Percentiles rank a stretch among this genome's conserved stretches.
Conservation (phyloP, 1,284 basidiomycete genomes). For the Ustilago vetiveriae region DNA sequence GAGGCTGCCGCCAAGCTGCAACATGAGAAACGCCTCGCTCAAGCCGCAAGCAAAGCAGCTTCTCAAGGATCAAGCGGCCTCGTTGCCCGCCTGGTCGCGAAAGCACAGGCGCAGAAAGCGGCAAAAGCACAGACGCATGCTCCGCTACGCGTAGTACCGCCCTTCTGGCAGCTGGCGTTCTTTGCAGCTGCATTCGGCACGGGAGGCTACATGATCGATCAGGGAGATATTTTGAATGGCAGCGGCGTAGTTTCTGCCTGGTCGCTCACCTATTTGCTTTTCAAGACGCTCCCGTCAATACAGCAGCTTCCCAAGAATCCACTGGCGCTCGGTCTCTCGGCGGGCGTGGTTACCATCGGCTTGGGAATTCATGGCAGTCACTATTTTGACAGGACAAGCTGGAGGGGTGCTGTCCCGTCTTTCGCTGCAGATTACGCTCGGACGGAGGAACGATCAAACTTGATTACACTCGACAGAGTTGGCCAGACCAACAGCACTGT, state of each 20-base stretch:
- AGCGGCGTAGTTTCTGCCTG: conserved; percentile 58
- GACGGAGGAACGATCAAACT: conserved; percentile 2
- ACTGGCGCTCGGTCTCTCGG: conserved; percentile 31
- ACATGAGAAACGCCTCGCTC: conserved; percentile 27
- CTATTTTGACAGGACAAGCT: conserved; percentile 61
- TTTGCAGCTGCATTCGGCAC: conserved; percentile 53
- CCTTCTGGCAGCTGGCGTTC: conserved; percentile 61
- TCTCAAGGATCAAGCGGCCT: conserved; percentile 14
- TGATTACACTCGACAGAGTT: conserved; percentile 17
- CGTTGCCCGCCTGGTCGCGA: conserved; percentile 33
- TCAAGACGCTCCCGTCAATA: conserved; percentile 45
- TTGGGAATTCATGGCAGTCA: conserved; percentile 55
- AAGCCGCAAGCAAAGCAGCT: conserved; percentile 7
- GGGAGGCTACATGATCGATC: conserved; percentile 63
- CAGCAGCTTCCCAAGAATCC: conserved; percentile 37
- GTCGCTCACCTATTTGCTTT: conserved; percentile 60
- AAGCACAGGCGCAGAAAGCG: conserved; percentile 14
- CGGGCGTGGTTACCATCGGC: conserved; percentile 34
- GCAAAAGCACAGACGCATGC: conserved; percentile 11
- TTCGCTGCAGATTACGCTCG: conserved; percentile 7
- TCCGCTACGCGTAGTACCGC: conserved; percentile 42
- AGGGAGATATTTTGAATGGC: conserved; percentile 59
- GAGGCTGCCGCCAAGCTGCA: conserved; percentile 30
- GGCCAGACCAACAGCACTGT: conserved; percentile 2
- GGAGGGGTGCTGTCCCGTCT: conserved; percentile 54